These are phyloP conservation scores for Monosporascus sp. DNA, from an alignment of 2,329 filamentous ascomycete species.

Conservation along the genomic window DNA sequence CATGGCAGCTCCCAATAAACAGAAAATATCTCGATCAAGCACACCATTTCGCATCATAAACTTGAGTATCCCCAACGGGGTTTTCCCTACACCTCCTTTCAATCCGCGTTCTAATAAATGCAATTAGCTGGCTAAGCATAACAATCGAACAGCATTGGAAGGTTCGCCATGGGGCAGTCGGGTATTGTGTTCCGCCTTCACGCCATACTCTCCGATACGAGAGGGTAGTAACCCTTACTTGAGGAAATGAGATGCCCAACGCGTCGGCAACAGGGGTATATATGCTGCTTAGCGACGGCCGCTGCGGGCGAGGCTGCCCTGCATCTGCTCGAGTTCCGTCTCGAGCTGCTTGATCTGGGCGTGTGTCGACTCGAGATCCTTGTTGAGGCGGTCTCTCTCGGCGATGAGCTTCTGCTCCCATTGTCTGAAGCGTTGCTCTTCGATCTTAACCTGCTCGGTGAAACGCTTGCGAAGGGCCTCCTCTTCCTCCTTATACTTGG, in stretches of 20 bases:
- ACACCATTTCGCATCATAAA: slow-evolving; percentile 9
- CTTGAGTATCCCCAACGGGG: slow-evolving; percentile 9
- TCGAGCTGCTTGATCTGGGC: slow-evolving; percentile 90
- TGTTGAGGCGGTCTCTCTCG: slow-evolving; percentile 98
- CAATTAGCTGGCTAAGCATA: slow-evolving; percentile 30
- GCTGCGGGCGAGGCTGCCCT: slow-evolving; percentile 83
- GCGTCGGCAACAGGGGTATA: slow-evolving; percentile 16
- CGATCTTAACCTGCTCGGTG: slow-evolving; percentile 99
- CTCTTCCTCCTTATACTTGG: slow-evolving; percentile 99
- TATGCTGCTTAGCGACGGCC: slow-evolving; percentile 67
- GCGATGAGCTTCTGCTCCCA: slow-evolving; percentile 99
- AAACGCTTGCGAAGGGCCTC: slow-evolving; percentile 97
- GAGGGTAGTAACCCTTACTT: slow-evolving; percentile 12
- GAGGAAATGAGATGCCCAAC: slow-evolving; percentile 9
- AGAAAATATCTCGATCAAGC: slow-evolving; percentile 21
- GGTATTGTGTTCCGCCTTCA: slow-evolving; percentile 13
- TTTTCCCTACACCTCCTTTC: slow-evolving; percentile 1
- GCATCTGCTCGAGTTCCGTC: slow-evolving; percentile 86
- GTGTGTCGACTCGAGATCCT: slow-evolving; percentile 97
- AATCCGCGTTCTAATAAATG: background rate
- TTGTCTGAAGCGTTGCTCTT: slow-evolving; percentile 97
- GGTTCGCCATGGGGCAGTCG: slow-evolving; percentile 13
- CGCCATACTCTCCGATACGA: slow-evolving; percentile 20
- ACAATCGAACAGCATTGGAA: slow-evolving; percentile 13
- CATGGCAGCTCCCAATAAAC: background rate